Percentiles rank a stretch among this genome's conserved stretches.
Evolutionary conservation across 192 early-diverging fungal genomes (phyloP).

Genomic region (Jimgerdemannia lactiflua): DNA sequence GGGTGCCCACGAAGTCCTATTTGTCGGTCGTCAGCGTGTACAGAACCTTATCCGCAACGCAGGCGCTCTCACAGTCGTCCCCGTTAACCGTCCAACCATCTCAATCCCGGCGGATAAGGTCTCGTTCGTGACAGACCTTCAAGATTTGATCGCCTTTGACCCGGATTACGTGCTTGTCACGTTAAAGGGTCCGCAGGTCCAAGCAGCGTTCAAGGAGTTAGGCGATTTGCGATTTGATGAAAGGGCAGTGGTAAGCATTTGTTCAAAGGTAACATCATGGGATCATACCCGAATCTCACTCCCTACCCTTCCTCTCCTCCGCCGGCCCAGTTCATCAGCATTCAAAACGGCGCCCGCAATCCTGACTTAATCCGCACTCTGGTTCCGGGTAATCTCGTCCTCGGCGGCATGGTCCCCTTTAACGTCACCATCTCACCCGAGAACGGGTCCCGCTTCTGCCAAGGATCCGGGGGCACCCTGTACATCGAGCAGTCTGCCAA

Average conservation of each 20-base stretch:
- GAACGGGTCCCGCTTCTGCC: neutral
- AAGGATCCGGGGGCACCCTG: neutral
- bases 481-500: neutral
- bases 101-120: neutral
- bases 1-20: neutral
- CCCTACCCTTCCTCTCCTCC: neutral
- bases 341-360: constrained; percentile 3
- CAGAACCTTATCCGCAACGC: neutral
- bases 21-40: constrained; percentile 1
- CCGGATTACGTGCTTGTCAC: neutral
- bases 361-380: neutral
- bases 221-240: neutral
- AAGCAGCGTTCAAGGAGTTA: neutral
- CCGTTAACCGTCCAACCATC: neutral
- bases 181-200: neutral
- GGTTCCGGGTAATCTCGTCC: neutral
- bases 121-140: neutral
- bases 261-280: neutral
- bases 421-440: neutral
- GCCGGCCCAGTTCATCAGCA: neutral
- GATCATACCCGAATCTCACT: neutral
- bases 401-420: constrained; percentile 1
- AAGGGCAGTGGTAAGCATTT: neutral
- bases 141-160: neutral
- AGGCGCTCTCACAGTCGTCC: neutral